These are phyloP conservation scores for Glycine latifolia DNA, from an alignment of 306 rosid species.

Conservation along the genomic window DNA sequence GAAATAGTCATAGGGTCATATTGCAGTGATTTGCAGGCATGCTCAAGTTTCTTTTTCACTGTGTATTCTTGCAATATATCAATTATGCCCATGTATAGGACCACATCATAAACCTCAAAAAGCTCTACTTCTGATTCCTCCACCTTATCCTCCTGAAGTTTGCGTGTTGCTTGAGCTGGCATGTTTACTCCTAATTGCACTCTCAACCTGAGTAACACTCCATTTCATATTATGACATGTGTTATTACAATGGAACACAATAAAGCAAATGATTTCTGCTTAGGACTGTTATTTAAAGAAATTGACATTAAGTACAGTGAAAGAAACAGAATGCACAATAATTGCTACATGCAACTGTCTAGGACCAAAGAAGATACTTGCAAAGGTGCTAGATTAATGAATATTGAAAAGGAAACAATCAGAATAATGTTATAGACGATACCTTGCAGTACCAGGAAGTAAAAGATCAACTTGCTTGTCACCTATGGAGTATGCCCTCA, in stretches of 20 bases:
- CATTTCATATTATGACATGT: not conserved
- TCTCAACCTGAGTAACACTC: constrained; percentile 62
- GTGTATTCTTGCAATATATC: constrained; percentile 91
- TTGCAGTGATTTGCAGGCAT: constrained; percentile 64
- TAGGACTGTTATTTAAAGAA: not conserved
- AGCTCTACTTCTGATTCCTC: constrained; percentile 77
- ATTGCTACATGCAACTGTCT: not conserved
- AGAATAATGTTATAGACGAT: constrained; percentile 37
- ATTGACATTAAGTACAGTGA: not conserved
- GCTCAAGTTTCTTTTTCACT: constrained; percentile 77
- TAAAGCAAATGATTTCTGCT: not conserved
- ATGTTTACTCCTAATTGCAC: constrained; percentile 98
- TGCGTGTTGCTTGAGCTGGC: constrained; percentile 85
- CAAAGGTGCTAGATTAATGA: constrained; percentile 6
- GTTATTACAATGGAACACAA: constrained; percentile 10
- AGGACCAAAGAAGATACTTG: constrained; percentile 15
- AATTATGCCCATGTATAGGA: constrained; percentile 90
- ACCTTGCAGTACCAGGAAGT: constrained; percentile 97
- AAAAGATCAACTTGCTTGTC: constrained; percentile 90
- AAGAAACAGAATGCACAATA: not conserved
- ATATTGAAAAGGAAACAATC: constrained; percentile 11
- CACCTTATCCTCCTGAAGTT: constrained; percentile 55
- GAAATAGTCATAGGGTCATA: constrained; percentile 71
- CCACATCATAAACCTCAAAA: constrained; percentile 85
- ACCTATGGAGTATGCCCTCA: constrained; percentile 88